Conservation (phyloP, 345 rosid genomes). For the Turnera subulata region DNA sequence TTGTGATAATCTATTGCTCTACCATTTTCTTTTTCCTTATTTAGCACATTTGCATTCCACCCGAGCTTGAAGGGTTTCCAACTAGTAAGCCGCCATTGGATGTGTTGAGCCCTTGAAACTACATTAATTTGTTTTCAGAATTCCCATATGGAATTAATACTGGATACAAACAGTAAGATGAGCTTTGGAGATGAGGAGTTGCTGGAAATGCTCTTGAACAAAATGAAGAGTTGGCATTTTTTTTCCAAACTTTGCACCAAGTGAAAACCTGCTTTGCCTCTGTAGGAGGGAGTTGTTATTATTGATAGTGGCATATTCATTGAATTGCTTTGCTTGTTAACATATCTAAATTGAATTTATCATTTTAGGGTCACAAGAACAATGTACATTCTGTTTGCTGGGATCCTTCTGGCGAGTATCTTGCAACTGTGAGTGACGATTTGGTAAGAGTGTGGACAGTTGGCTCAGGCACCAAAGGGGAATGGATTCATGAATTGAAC, state of each 20-base stretch:
- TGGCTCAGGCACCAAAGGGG: conserved; percentile 45
- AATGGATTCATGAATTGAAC: conserved; percentile 45
- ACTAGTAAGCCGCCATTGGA: too few relatives aligned
- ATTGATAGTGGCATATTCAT: not conserved
- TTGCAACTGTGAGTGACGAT: conserved; percentile 67
- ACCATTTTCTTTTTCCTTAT: too few relatives aligned
- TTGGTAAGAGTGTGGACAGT: conserved; percentile 56
- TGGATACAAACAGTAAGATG: too few relatives aligned
- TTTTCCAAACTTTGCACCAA: too few relatives aligned
- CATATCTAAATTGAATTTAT: not conserved
- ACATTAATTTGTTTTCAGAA: too few relatives aligned
- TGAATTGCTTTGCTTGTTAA: not conserved
- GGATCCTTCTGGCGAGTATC: conserved; percentile 50
- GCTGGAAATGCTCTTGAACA: not conserved
- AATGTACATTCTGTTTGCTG: conserved; percentile 51
- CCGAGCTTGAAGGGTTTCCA: too few relatives aligned
- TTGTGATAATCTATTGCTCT: too few relatives aligned
- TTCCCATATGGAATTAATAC: too few relatives aligned
- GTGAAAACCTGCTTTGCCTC: not conserved
- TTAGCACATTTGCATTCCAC: too few relatives aligned
- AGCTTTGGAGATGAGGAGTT: too few relatives aligned
- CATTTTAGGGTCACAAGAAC: conserved; percentile 50
- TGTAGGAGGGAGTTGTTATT: not conserved
- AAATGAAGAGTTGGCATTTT: too few relatives aligned
- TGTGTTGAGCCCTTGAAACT: too few relatives aligned